Base-by-base conservation (phyloP, 2,329 filamentous ascomycete species). In the Apiospora saccharicola region DNA sequence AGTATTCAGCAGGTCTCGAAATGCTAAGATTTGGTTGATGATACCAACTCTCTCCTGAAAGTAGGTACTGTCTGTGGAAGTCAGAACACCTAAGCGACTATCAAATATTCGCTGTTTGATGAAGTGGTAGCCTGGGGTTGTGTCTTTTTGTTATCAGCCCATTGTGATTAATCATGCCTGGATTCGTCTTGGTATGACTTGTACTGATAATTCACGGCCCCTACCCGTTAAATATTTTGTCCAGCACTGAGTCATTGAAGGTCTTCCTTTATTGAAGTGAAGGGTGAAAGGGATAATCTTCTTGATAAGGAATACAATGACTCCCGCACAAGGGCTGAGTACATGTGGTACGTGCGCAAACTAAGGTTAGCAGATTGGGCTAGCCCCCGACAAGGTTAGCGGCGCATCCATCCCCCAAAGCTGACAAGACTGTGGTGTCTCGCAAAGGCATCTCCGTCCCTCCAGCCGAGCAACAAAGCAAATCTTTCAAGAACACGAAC, bases 401-500 rank as follows among this genome's bases (percentile, higher is more conserved):
- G n/a, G 57, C 30, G 26, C 34, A 41, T 64, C 34, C 57, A 41
- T 41, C 57, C 57, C 30, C 53, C 53, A 41, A 64, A 64, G 57
- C 57, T 64, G 57, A 64, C 57, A 64, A n/a, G 57, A 64, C 22
- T 41, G 30, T 64, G 30, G 30, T 64, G 30, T 64, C 57, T n/a
- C 22, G 57, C 57, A 64, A 64, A 64, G 57, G 22, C 57, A 64
- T 41, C 57, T 64, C 19, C 57, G 57, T 64, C 34, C 57, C 41
- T 24, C 57, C 57, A 64, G 57, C 53, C 30, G 53, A 34, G 57
- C 57, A 64, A 41, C 57, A 64, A 64, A 64, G 57, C 57, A 64
- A 41, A 64, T 22, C 57, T 64, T 64, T 64, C 34, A 57, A 34
- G 51, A 57, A 19, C 53, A 51, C 24, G 46, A 22, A 61, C 51